phyloP scores from a whole-genome alignment of 257 asterid species.

The Gentiana macrophylla region DNA sequence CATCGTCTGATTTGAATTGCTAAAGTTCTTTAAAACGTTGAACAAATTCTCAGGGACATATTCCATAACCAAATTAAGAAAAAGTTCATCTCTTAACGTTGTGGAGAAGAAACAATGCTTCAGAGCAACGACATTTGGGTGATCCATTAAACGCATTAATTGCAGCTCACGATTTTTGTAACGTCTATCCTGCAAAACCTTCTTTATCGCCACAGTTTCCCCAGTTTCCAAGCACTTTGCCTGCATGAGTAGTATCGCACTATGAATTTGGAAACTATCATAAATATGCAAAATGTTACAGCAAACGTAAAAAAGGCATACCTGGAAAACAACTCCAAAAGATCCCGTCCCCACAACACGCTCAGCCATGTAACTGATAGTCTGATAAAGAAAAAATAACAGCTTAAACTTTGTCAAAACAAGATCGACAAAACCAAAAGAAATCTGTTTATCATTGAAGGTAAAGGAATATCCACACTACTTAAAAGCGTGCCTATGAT shows the following conservation, averaged over 20 bases:
- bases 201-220: slow-evolving; percentile 81
- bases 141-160: slow-evolving; percentile 89
- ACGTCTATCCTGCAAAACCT: slow-evolving; percentile 83
- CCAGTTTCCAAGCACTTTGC: slow-evolving; percentile 97
- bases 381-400: slow-evolving; percentile 47
- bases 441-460: no score
- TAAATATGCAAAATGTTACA: not conserved
- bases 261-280: slow-evolving; percentile 12
- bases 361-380: slow-evolving; percentile 96
- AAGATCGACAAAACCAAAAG: not conserved
- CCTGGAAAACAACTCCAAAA: slow-evolving; percentile 93
- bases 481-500: not conserved
- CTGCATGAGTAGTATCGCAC: slow-evolving; percentile 24
- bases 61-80: slow-evolving; percentile 93
- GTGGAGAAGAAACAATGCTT: slow-evolving; percentile 96
- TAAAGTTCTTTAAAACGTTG: slow-evolving; percentile 74
- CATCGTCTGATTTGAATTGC: slow-evolving; percentile 79
- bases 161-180: slow-evolving; percentile 93
- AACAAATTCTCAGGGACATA: slow-evolving; percentile 81
- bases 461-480: not conserved
- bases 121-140: slow-evolving; percentile 63
- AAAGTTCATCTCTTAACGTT: slow-evolving; percentile 85
- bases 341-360: slow-evolving; percentile 95
- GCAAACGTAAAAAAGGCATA: slow-evolving; percentile 9
- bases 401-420: not conserved